A percentile compares a stretch with the other conserved stretches of the same genome.
Conservation (phyloP, 352 stramenopile species). For the Phytophthora pinifolia region DNA sequence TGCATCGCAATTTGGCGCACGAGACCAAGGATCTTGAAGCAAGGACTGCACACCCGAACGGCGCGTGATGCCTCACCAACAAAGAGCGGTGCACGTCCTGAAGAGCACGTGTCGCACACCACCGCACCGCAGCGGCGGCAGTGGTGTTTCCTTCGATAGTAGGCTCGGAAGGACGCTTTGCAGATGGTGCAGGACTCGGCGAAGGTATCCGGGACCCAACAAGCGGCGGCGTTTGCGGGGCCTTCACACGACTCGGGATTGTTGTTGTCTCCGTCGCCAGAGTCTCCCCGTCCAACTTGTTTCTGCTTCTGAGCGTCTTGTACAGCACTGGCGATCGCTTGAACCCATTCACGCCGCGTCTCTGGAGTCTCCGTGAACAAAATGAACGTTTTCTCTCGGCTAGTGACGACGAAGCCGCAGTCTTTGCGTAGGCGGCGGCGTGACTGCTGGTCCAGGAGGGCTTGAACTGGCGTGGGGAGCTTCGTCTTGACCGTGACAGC, state of each 20-base stretch:
- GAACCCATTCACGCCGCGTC: constrained; percentile 56
- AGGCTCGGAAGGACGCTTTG: constrained; percentile 62
- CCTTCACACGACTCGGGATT: constrained; percentile 38
- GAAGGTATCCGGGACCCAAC: constrained; percentile 81
- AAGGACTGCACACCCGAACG: constrained; percentile 73
- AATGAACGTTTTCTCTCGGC: constrained; percentile 82
- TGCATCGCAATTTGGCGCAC: constrained; percentile 66
- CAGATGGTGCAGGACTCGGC: constrained; percentile 70
- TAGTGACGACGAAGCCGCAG: constrained; percentile 77
- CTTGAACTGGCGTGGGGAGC: constrained; percentile 49
- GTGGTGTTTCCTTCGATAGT: constrained; percentile 73
- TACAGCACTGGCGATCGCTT: constrained; percentile 56
- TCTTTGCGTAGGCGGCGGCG: constrained; percentile 43
- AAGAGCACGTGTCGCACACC: constrained; percentile 80
- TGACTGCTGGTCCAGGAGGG: constrained; percentile 49
- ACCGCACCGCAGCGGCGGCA: constrained; percentile 78
- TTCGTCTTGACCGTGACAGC: constrained; percentile 65
- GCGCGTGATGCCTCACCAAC: constrained; percentile 59
- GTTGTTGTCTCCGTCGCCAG: constrained; percentile 25
- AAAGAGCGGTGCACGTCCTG: constrained; percentile 65
- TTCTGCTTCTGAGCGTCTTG: constrained; percentile 43
- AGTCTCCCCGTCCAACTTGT: constrained; percentile 10
- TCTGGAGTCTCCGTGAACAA: constrained; percentile 60
- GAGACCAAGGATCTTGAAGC: constrained; percentile 62
- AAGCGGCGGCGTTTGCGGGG: constrained; percentile 58